Conservation (phyloP, 331 rosid genomes). For the Quercus tomentella region DNA sequence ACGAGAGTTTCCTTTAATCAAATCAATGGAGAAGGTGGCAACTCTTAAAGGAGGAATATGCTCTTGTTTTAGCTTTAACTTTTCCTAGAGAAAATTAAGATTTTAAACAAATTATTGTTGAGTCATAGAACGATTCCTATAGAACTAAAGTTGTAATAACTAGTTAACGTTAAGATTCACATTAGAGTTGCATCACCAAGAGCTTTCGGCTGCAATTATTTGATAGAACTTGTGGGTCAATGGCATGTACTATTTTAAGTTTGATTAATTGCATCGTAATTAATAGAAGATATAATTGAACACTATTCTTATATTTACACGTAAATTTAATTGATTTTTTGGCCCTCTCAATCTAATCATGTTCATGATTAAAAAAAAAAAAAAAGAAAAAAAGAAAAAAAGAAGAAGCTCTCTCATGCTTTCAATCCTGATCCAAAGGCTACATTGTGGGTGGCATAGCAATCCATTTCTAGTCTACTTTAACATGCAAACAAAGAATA, state of each 20-base stretch:
- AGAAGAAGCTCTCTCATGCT: too few species aligned
- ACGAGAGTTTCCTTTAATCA: too few species aligned
- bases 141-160: too few species aligned
- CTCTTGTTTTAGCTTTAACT: background rate
- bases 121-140: too few species aligned
- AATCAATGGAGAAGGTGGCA: too few species aligned
- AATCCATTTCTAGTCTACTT: background rate
- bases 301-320: background rate
- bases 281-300: background rate
- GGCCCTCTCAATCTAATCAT: background rate
- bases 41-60: too few species aligned
- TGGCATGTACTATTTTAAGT: background rate
- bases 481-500: background rate
- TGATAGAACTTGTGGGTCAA: background rate
- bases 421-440: background rate
- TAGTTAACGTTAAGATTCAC: background rate
- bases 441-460: background rate
- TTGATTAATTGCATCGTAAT: background rate
- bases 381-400: too few species aligned
- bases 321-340: background rate
- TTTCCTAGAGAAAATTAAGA: background rate
- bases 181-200: background rate
- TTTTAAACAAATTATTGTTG: too few species aligned
- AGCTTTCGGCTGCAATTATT: background rate
- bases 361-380: background rate